phyloP scores from a whole-genome alignment of 805 yeast species.

The Kurtzmaniella cleridarum region DNA sequence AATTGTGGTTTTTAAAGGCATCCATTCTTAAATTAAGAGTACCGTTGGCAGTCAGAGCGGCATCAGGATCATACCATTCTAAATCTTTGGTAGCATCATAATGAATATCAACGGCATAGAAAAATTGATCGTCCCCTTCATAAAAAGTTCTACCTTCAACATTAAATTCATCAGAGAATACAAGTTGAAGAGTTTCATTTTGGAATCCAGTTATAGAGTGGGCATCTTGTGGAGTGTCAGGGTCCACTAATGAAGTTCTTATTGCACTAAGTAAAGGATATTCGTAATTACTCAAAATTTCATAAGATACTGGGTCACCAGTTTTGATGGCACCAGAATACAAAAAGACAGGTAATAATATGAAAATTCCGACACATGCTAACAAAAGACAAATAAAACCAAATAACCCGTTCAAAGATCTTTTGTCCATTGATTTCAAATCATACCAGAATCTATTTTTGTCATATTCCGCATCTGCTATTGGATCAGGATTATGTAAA shows the following conservation, averaged over 20 bases:
- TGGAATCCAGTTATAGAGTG: slow-evolving; percentile 45
- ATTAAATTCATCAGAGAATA: slow-evolving; percentile 88
- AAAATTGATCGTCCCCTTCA: slow-evolving; percentile 87
- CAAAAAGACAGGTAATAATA: slow-evolving; percentile 79
- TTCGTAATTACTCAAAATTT: slow-evolving; percentile 44
- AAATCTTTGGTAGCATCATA: slow-evolving; percentile 85
- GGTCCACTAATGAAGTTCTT: slow-evolving; percentile 57
- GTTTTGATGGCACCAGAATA: slow-evolving; percentile 59
- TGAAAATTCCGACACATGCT: slow-evolving; percentile 64
- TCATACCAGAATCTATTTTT: slow-evolving; percentile 61
- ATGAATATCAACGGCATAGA: slow-evolving; percentile 78
- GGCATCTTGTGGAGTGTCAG: slow-evolving; percentile 61
- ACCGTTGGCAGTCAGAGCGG: slow-evolving; percentile 72
- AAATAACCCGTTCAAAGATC: slow-evolving; percentile 56
- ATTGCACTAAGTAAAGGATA: slow-evolving; percentile 56
- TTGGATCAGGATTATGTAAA: slow-evolving; percentile 93
- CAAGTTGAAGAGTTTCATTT: slow-evolving; percentile 70
- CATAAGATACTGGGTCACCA: slow-evolving; percentile 20
- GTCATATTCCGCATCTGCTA: slow-evolving; percentile 82
- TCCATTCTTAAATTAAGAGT: slow-evolving; percentile 66
- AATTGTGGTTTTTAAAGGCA: slow-evolving; percentile 72
- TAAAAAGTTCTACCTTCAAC: slow-evolving; percentile 87
- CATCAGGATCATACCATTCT: slow-evolving; percentile 96
- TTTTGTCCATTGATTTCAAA: slow-evolving; percentile 58
- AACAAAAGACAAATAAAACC: slow-evolving; percentile 54